Evolutionary conservation across 805 yeast genomes (phyloP), one percentile per base, ranked within the genome.

Genomic region (Schwanniomyces vanrijiae): DNA sequence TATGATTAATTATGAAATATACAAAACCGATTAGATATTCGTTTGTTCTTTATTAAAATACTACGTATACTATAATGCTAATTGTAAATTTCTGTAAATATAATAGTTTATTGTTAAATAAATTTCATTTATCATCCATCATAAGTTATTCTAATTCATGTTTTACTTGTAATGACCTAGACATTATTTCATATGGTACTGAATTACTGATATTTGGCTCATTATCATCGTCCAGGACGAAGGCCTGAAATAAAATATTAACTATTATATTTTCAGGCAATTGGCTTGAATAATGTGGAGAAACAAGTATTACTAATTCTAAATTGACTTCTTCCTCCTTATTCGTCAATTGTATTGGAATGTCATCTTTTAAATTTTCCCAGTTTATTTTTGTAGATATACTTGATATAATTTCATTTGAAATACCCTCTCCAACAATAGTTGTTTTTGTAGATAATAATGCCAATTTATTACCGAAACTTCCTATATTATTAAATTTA

Each of bases 361-460:
- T 74, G 41, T 73, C 78, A 48, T 73, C 78, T 48, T 73, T 73
- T 37, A 65, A 47, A 5, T 43, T 51, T 19, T 66, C 62, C 76
- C 76, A 73, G 44, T 60, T 61, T 3, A 56, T 56, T 39, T 55
- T 65, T 2, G 63, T 55, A 5, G 52, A 60, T 4, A 58, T 54
- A 31, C 53, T 65, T 1, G 62, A 55, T 9, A 51, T 48, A 16
- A 44, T 25, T 5, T 55, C 59, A 2, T 52, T 45, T 8, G 55
- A 61, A 1, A 39, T 40, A 34, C 40, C 51, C 10, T 49, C 48
- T 28, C 52, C 42, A 13, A 46, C 46, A 5, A 62, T 45, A 20
- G 51, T 58, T 1, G 62, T 46, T 39, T 61, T 53, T 6, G 62
- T 59, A 8, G 58, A 51, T 13, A 69, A 39, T 11, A 53, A 41